These are phyloP conservation scores for Trichoderma harzianum DNA, from an alignment of 2,329 filamentous ascomycete genomes.

Conservation along the genomic window DNA sequence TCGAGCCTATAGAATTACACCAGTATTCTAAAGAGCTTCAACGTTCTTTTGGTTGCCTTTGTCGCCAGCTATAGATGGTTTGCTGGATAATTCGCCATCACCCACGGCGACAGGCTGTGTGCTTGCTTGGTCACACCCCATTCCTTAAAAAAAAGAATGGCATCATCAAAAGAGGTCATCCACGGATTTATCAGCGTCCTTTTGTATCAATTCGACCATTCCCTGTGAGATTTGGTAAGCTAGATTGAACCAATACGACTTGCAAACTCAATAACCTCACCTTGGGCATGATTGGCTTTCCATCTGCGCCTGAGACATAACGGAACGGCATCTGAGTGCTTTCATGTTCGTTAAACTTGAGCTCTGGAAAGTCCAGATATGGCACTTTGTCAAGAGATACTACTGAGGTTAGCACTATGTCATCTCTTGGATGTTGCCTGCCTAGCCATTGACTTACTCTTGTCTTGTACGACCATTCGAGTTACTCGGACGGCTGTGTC, in stretches of 20 bases:
- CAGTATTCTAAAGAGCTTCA: too few species aligned
- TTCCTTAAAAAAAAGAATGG: neutral
- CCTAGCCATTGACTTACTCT: slow-evolving; percentile 54
- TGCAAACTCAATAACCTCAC: slow-evolving; percentile 47
- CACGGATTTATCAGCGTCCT: slow-evolving; percentile 89
- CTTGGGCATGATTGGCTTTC: slow-evolving; percentile 85
- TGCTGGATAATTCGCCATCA: neutral
- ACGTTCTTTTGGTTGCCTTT: neutral
- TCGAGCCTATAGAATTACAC: neutral
- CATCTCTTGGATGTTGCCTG: neutral
- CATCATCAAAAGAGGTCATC: slow-evolving; percentile 68
- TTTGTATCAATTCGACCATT: slow-evolving; percentile 90
- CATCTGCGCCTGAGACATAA: slow-evolving; percentile 75
- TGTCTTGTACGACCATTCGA: slow-evolving; percentile 79
- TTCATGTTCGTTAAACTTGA: slow-evolving; percentile 86
- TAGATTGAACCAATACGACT: neutral
- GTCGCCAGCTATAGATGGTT: neutral
- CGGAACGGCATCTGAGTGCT: slow-evolving; percentile 98
- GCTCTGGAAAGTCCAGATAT: slow-evolving; percentile 84
- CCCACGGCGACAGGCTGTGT: neutral
- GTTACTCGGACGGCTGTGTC: slow-evolving; percentile 96
- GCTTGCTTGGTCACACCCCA: neutral
- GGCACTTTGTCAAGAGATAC: slow-evolving; percentile 74
- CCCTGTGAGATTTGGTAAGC: slow-evolving; percentile 54
- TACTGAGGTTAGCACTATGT: slow-evolving; percentile 36